phyloP scores from a whole-genome alignment of 2,329 filamentous ascomycete species.

The Cercospora sesami region DNA sequence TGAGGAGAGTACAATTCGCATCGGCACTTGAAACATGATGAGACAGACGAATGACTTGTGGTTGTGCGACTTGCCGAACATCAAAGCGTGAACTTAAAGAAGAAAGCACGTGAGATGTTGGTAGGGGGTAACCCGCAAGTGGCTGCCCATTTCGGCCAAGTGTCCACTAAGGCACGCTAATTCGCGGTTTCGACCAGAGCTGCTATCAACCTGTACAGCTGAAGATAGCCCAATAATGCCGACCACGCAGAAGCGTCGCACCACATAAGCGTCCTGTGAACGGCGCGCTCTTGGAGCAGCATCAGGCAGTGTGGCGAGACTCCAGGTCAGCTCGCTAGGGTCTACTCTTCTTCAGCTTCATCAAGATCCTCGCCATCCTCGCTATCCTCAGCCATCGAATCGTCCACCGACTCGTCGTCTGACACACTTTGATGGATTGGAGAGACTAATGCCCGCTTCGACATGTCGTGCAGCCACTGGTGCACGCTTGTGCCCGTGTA shows the following conservation, averaged over 20 bases:
- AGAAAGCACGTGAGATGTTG: background rate
- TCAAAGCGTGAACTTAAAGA: background rate
- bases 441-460: conserved; percentile 9
- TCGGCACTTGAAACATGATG: background rate
- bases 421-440: conserved; percentile 15
- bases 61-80: background rate
- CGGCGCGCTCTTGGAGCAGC: background rate
- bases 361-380: background rate
- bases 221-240: background rate
- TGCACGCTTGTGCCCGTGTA: conserved; percentile 7
- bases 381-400: background rate
- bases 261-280: background rate
- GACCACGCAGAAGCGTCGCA: background rate
- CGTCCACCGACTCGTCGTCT: background rate
- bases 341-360: background rate
- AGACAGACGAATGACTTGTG: background rate
- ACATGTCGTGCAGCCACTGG: conserved; percentile 17
- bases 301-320: background rate
- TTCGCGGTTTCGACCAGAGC: background rate
- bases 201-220: background rate
- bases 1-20: background rate
- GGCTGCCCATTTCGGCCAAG: background rate
- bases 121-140: background rate
- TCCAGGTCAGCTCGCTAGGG: background rate
- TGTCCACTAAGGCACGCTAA: background rate